A percentile compares a stretch with the other conserved stretches of the same genome.
phyloP scores from a whole-genome alignment of 441 rosid genomes.

The Populus trichocarpa region DNA sequence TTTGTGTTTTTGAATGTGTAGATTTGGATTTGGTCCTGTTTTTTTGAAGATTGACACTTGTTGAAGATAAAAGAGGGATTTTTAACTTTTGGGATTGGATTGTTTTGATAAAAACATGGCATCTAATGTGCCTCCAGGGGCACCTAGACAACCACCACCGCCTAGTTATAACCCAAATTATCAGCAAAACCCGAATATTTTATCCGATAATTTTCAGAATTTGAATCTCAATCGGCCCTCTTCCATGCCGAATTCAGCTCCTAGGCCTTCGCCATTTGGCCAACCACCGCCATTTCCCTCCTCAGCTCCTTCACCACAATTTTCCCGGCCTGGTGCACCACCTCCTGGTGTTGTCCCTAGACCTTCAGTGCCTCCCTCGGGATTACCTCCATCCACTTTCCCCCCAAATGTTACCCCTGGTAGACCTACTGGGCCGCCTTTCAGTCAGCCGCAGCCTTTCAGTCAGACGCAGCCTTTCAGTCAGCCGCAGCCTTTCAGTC shows the following conservation, averaged over 20 bases:
- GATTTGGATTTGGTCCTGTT: slow-evolving; percentile 15
- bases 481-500: slow-evolving; percentile 41
- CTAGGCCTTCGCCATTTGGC: slow-evolving; percentile 65
- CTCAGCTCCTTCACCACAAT: slow-evolving; percentile 46
- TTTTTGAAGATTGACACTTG: background rate
- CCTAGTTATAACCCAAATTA: slow-evolving; percentile 49
- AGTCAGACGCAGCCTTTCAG: slow-evolving; percentile 41
- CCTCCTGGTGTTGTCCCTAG: slow-evolving; percentile 38
- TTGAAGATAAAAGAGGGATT: background rate
- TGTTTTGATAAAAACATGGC: slow-evolving; percentile 44
- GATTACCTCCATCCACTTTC: slow-evolving; percentile 41
- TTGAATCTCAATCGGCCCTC: slow-evolving; percentile 58
- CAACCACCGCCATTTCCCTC: slow-evolving; percentile 55
- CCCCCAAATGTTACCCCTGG: slow-evolving; percentile 51
- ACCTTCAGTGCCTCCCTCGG: slow-evolving; percentile 50
- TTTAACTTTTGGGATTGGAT: slow-evolving; percentile 10
- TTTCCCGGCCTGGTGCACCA: slow-evolving; percentile 47
- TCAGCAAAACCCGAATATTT: slow-evolving; percentile 38
- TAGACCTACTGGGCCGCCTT: slow-evolving; percentile 54
- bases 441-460: slow-evolving; percentile 40
- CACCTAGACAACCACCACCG: slow-evolving; percentile 58
- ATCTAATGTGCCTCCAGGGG: slow-evolving; percentile 90
- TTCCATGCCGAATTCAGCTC: slow-evolving; percentile 41
- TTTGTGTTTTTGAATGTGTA: background rate
- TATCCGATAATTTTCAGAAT: slow-evolving; percentile 64